These are phyloP conservation scores for Hypomontagnella submonticulosa DNA, from an alignment of 495 filamentous ascomycete genomes.

Conservation along the genomic window DNA sequence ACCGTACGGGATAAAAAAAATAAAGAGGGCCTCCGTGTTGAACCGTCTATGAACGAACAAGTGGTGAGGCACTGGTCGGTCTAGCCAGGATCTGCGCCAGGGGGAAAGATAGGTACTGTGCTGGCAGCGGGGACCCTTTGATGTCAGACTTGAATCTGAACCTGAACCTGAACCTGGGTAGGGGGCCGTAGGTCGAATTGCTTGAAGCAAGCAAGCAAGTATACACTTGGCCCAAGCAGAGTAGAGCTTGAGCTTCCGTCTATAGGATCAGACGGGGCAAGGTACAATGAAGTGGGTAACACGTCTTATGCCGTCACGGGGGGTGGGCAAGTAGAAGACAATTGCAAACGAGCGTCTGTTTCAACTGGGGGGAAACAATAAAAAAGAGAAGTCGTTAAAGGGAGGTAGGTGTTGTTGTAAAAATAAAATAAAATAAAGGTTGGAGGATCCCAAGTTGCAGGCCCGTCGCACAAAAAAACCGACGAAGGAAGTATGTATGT, in stretches of 20 bases:
- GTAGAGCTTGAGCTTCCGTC: not conserved
- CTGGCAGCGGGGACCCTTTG: constrained; percentile 38
- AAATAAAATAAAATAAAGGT: not conserved
- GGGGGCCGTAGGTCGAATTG: too few species aligned
- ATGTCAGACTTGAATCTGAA: too few species aligned
- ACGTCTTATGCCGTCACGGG: constrained; percentile 26
- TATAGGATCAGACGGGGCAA: not conserved
- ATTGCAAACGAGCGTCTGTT: constrained; percentile 39
- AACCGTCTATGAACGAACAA: constrained; percentile 4
- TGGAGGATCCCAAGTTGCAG: not conserved
- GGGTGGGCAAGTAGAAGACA: constrained; percentile 15
- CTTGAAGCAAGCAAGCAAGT: not conserved
- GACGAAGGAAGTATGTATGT: constrained; percentile 34
- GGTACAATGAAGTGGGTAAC: constrained; percentile 39
- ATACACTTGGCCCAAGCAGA: constrained; percentile 7
- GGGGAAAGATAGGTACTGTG: constrained; percentile 25
- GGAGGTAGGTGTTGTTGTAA: not conserved
- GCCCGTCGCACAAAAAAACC: constrained; percentile 35
- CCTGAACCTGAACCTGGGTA: too few species aligned
- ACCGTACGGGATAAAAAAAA: constrained; percentile 16
- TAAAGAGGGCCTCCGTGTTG: constrained; percentile 2
- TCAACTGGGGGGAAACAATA: constrained; percentile 5
- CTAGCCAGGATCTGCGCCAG: constrained; percentile 45
- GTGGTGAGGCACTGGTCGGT: constrained; percentile 34
- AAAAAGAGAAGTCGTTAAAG: not conserved